Evolutionary conservation across 169 alveolate species (phyloP).

Genomic region (Perkinsus olseni): DNA sequence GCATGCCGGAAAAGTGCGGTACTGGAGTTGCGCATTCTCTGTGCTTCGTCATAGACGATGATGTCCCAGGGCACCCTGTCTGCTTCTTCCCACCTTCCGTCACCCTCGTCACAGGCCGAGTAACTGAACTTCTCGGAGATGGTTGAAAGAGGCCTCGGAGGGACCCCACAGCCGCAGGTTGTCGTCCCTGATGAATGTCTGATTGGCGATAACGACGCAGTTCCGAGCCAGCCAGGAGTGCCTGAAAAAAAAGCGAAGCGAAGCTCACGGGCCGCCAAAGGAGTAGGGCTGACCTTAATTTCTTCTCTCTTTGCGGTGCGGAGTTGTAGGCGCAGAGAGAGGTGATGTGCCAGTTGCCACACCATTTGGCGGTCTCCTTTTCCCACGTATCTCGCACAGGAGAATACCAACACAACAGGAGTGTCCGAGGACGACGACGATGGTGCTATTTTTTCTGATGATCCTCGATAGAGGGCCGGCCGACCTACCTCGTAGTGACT

Average conservation of each 20-base stretch:
- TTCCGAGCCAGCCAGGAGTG: not conserved
- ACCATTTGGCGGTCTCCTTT: not conserved
- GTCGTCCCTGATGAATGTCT: not conserved
- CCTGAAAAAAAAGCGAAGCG: not conserved
- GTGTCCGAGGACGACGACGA: not conserved
- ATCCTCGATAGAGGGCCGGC: no score
- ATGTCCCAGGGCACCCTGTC: conserved; percentile 47
- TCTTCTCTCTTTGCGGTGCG: not conserved
- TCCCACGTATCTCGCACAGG: not conserved
- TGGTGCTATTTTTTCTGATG: no score
- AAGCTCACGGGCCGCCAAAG: no score
- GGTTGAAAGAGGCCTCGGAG: no score
- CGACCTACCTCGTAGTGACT: not conserved
- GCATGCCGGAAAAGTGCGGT: not conserved
- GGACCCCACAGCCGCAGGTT: not conserved
- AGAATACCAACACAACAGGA: not conserved
- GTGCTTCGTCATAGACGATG: conserved; percentile 60
- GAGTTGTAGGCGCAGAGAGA: not conserved
- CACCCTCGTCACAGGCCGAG: not conserved
- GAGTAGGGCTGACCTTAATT: not conserved
- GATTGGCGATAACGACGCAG: not conserved
- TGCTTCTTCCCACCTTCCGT: not conserved
- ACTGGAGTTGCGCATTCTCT: not conserved
- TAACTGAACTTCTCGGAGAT: not conserved
- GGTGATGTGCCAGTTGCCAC: not conserved